These are phyloP conservation scores for Lizonia empirigonia DNA, from an alignment of 2,329 filamentous ascomycete genomes.

Conservation along the genomic window DNA sequence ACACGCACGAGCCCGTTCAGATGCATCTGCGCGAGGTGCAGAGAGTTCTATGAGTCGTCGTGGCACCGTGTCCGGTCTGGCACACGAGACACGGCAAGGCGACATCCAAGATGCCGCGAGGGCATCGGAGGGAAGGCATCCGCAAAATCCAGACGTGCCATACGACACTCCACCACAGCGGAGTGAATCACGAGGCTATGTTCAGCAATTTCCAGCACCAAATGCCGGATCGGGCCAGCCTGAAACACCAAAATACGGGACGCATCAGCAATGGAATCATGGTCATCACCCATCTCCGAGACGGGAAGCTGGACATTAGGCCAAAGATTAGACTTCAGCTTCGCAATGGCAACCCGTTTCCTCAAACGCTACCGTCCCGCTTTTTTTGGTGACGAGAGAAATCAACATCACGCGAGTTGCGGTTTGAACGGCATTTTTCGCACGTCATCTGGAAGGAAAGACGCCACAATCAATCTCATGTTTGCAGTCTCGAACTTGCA, in stretches of 20 bases:
- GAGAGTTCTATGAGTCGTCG: constrained; percentile 43
- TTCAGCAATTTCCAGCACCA: constrained; percentile 34
- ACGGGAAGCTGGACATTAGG: constrained; percentile 45
- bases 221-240: constrained; percentile 36
- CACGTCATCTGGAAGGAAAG: constrained; percentile 21
- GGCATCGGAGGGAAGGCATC: constrained; percentile 29
- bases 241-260: constrained; percentile 43
- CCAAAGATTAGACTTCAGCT: constrained; percentile 32
- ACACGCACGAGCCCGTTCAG: constrained; percentile 70
- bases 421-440: constrained; percentile 10
- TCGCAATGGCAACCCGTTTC: constrained; percentile 20
- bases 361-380: constrained; percentile 21
- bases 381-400: constrained; percentile 12
- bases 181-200: constrained; percentile 25
- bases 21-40: constrained; percentile 57
- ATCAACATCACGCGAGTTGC: constrained; percentile 14
- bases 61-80: constrained; percentile 41
- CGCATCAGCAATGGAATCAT: constrained; percentile 42
- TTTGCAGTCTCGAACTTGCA: constrained; percentile 29
- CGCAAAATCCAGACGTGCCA: constrained; percentile 26
- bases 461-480: constrained; percentile 31
- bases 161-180: constrained; percentile 30
- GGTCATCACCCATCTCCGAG: constrained; percentile 44
- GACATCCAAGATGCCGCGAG: constrained; percentile 35
- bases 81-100: constrained; percentile 37